phyloP scores from a whole-genome alignment of 1,284 basidiomycete species.

The Ceratorhiza oryzae-sativae region DNA sequence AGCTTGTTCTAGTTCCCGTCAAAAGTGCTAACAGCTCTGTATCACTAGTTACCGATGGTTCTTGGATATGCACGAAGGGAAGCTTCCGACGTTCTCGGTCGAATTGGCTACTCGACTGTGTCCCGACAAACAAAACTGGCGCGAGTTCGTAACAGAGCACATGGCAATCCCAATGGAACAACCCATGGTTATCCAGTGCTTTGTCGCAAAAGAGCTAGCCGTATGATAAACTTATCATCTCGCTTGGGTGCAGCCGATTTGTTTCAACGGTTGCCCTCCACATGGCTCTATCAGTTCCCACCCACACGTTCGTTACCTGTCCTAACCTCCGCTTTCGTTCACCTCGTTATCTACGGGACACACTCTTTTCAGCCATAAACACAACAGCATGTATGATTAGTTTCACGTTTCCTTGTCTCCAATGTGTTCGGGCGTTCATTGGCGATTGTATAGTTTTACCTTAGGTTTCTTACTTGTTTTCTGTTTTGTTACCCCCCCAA shows the following conservation, averaged over 20 bases:
- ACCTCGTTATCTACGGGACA: background rate
- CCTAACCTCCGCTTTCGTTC: background rate
- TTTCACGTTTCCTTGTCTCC: conserved; percentile 9
- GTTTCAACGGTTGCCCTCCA: background rate
- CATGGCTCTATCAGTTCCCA: too few relatives aligned
- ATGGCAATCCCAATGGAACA: conserved; percentile 1
- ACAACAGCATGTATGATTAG: conserved; percentile 32
- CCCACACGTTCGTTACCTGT: background rate
- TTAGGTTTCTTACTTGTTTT: background rate
- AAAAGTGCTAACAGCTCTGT: background rate
- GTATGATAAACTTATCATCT: background rate
- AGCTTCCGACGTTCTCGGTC: background rate
- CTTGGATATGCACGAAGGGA: conserved; percentile 10
- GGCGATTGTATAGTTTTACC: conserved; percentile 32
- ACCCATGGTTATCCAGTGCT: conserved; percentile 14
- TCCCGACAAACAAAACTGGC: conserved; percentile 25
- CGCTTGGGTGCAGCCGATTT: background rate
- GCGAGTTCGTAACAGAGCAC: conserved; percentile 17
- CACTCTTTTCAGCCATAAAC: background rate
- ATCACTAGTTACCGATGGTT: conserved; percentile 29
- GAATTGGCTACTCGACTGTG: conserved; percentile 15
- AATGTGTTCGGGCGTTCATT: conserved; percentile 14
- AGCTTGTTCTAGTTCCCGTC: too few relatives aligned
- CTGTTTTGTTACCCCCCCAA: background rate
- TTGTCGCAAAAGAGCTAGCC: conserved; percentile 1